Evolutionary conservation across 2,329 filamentous ascomycete species (phyloP).

Genomic region (Aspergillus ruber): DNA sequence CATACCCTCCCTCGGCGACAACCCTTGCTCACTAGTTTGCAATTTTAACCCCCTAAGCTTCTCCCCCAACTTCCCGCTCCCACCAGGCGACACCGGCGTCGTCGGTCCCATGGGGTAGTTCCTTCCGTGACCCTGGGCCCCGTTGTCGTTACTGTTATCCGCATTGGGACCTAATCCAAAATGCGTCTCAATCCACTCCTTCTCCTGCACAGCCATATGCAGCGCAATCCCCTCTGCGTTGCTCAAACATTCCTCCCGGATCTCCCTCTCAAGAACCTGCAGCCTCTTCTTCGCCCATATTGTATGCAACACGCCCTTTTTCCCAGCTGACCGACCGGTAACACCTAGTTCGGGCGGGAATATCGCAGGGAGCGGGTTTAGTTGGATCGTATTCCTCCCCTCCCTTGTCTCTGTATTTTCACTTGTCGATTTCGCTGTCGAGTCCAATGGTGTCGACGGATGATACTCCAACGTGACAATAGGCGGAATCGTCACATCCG

Average conservation of each 20-base stretch:
- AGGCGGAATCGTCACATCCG: constrained; percentile 63
- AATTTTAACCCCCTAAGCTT: constrained; percentile 74
- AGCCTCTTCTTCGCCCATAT: constrained; percentile 83
- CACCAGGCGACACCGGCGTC: constrained; percentile 57
- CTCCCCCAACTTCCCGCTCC: constrained; percentile 62
- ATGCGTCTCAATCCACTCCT: constrained; percentile 75
- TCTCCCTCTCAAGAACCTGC: constrained; percentile 68
- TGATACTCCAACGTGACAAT: constrained; percentile 59
- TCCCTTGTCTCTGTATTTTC: background rate
- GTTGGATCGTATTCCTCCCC: constrained; percentile 46
- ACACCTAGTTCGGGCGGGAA: constrained; percentile 70
- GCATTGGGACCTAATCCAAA: constrained; percentile 57
- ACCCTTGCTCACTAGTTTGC: constrained; percentile 63
- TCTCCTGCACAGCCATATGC: constrained; percentile 77
- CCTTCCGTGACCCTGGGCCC: constrained; percentile 18
- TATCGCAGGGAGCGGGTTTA: constrained; percentile 80
- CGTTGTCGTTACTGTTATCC: constrained; percentile 14
- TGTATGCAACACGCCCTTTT: constrained; percentile 78
- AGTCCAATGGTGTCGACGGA: too few species aligned
- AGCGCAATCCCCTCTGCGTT: constrained; percentile 78
- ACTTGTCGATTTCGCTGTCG: constrained; percentile 1
- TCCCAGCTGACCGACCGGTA: constrained; percentile 59
- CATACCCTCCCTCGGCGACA: constrained; percentile 47
- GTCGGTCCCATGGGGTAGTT: constrained; percentile 39
- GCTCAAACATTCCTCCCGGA: constrained; percentile 62